These are phyloP conservation scores for Cladosporium sp. DNA, from an alignment of 2,329 filamentous ascomycete genomes.

Conservation along the genomic window DNA sequence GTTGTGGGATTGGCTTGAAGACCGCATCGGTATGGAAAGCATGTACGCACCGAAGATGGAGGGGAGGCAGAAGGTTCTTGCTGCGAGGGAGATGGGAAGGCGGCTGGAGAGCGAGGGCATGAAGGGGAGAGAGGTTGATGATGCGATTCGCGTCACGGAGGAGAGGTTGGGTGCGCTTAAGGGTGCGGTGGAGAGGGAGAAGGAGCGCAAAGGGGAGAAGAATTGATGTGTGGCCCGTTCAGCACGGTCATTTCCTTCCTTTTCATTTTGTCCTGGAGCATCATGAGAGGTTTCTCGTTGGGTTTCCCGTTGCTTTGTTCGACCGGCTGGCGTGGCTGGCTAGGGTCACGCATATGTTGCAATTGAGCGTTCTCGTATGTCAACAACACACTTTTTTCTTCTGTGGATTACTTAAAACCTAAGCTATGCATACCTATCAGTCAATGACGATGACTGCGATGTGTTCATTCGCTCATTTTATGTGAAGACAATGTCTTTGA, in stretches of 20 bases:
- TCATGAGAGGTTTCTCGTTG: background rate
- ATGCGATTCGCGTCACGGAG: conserved; percentile 82
- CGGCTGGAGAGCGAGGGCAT: conserved; percentile 55
- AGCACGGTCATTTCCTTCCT: background rate
- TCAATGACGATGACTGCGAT: too few relatives aligned
- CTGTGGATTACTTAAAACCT: too few relatives aligned
- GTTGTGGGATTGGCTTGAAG: conserved; percentile 90
- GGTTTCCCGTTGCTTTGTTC: background rate
- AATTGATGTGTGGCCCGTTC: background rate
- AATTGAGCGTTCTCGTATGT: conserved; percentile 12
- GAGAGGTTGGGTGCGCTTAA: conserved; percentile 76
- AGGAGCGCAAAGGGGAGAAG: conserved; percentile 22
- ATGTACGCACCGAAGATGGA: conserved; percentile 25
- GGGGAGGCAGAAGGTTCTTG: conserved; percentile 26
- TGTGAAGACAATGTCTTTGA: too few relatives aligned
- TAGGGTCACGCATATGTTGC: background rate
- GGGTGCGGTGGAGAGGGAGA: conserved; percentile 62
- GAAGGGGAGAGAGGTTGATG: conserved; percentile 75
- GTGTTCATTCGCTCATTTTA: too few relatives aligned
- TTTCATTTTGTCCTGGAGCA: background rate
- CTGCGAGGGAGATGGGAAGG: conserved; percentile 22
- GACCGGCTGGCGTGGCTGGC: background rate
- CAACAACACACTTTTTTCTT: too few relatives aligned
- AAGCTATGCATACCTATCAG: too few relatives aligned
- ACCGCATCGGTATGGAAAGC: conserved; percentile 70